phyloP scores from a whole-genome alignment of 495 filamentous ascomycete genomes.

The Neurospora tetrasperma region DNA sequence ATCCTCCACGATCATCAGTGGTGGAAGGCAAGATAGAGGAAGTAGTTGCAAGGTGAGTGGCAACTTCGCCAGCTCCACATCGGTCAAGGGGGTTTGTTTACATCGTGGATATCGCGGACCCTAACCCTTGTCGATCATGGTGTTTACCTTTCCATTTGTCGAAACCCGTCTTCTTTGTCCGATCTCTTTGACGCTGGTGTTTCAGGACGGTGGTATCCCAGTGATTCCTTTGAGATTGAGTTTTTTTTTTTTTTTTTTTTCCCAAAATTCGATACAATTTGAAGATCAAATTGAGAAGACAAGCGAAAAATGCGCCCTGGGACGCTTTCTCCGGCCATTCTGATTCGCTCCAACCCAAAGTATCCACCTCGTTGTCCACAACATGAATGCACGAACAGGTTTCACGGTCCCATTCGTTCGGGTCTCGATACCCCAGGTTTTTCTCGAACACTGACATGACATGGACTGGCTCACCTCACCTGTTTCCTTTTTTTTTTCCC shows the following conservation, averaged over 20 bases:
- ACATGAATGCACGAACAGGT: neutral
- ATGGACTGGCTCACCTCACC: neutral
- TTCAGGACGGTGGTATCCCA: neutral
- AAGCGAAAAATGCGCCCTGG: neutral
- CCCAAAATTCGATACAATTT: neutral
- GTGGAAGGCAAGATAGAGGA: neutral
- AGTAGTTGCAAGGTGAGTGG: neutral
- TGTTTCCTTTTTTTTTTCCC: neutral
- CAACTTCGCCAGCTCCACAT: neutral
- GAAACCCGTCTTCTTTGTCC: neutral
- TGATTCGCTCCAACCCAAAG: neutral
- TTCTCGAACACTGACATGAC: neutral
- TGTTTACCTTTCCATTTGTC: neutral
- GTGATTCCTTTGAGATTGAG: neutral
- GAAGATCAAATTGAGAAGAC: neutral
- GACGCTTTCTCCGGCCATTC: neutral
- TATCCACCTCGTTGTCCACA: neutral
- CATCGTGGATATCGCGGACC: neutral
- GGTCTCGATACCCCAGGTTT: neutral
- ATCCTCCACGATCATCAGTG: conserved; percentile 15
- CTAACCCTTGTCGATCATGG: neutral
- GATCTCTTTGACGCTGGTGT: neutral
- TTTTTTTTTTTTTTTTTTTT: neutral
- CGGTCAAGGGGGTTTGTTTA: neutral
- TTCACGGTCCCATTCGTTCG: neutral